phyloP scores from a whole-genome alignment of 2,329 filamentous ascomycete genomes.

The Pyrenochaeta sp. region DNA sequence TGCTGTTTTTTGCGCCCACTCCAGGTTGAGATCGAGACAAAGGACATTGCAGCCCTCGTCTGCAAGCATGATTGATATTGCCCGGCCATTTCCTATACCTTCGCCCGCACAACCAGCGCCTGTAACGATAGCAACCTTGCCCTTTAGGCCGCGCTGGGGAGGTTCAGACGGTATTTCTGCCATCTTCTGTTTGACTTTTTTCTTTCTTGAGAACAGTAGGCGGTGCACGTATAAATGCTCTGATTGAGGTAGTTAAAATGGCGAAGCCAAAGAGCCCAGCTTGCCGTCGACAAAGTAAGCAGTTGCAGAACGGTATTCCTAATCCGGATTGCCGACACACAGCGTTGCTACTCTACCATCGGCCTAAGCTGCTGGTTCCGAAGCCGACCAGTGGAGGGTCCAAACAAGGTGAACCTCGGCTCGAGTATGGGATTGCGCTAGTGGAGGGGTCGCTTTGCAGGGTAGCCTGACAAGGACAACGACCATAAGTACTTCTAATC shows the following conservation, averaged over 20 bases:
- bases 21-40: conserved; percentile 64
- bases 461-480: not conserved
- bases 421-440: conserved; percentile 16
- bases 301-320: not conserved
- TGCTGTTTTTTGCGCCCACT: conserved; percentile 62
- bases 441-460: conserved; percentile 9
- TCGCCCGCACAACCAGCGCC: conserved; percentile 66
- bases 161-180: conserved; percentile 22
- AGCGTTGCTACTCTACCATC: no score
- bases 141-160: conserved; percentile 52
- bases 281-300: not conserved
- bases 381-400: not conserved
- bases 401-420: conserved; percentile 1
- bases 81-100: conserved; percentile 69
- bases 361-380: not conserved
- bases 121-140: conserved; percentile 64
- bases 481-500: not conserved
- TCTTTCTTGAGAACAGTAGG: no score
- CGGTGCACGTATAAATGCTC: not conserved
- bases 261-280: not conserved
- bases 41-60: conserved; percentile 66
- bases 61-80: conserved; percentile 66
- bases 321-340: no score
- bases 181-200: no score
- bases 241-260: not conserved